phyloP scores from a whole-genome alignment of 2,329 filamentous ascomycete species.

The Tolypocladium pustulatum region DNA sequence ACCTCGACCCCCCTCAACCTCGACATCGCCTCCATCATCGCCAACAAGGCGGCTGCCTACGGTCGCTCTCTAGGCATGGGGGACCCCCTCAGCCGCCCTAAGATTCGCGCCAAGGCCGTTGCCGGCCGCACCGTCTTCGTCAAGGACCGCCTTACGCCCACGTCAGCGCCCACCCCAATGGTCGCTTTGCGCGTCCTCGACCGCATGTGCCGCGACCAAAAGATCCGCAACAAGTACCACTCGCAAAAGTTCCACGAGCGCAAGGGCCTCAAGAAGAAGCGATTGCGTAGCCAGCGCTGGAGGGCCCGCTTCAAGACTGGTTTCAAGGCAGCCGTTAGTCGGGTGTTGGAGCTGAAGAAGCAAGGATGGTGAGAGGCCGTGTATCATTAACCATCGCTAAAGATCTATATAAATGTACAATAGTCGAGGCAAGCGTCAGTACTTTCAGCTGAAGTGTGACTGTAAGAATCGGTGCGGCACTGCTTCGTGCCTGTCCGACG shows the following conservation, averaged over 20 bases:
- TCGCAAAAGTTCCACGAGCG: conserved; percentile 65
- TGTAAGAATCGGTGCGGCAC: neutral
- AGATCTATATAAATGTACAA: neutral
- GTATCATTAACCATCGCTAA: neutral
- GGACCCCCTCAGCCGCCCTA: conserved; percentile 17
- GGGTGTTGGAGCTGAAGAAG: conserved; percentile 59
- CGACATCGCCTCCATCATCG: conserved; percentile 25
- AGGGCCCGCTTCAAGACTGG: conserved; percentile 55
- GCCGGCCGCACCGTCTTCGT: conserved; percentile 28
- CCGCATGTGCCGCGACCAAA: conserved; percentile 37
- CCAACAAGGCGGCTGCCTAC: conserved; percentile 16
- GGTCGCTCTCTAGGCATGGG: conserved; percentile 8
- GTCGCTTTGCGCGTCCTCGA: conserved; percentile 32
- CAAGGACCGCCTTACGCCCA: conserved; percentile 15
- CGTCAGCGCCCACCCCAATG: conserved; percentile 27
- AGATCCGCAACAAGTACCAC: conserved; percentile 41
- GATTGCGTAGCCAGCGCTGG: conserved; percentile 60
- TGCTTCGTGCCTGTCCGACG: neutral
- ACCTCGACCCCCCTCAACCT: conserved; percentile 10
- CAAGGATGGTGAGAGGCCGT: conserved; percentile 58
- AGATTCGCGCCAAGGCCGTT: conserved; percentile 21
- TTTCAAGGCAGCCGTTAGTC: conserved; percentile 52
- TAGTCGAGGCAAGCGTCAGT: neutral
- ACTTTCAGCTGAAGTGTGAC: too few species aligned
- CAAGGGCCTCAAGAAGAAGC: conserved; percentile 66